Evolutionary conservation across 148 eudicot genomes (phyloP).

Genomic region (Camellia lanceoleosa): DNA sequence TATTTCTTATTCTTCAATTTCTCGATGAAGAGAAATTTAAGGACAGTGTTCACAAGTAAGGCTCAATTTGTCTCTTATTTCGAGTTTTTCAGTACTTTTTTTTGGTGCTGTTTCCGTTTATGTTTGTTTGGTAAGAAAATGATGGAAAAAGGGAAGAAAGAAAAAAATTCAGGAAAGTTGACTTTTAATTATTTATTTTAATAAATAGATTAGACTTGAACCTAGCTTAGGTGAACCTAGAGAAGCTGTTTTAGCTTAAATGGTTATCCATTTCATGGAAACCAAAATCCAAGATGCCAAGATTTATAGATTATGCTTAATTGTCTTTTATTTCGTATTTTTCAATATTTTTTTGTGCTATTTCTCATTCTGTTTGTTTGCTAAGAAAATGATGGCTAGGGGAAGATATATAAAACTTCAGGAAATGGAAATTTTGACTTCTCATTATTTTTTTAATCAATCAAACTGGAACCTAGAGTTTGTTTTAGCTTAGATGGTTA

Average conservation of each 20-base stretch:
- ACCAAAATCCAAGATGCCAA: too few relatives aligned
- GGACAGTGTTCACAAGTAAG: conserved; percentile 77
- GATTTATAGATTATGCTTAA: too few relatives aligned
- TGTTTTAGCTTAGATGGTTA: background rate
- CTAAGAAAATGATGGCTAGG: background rate
- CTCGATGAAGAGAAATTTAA: conserved; percentile 91
- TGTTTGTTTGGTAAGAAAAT: conserved; percentile 2
- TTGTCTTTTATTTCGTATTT: too few relatives aligned
- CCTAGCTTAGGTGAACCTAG: background rate
- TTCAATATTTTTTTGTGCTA: background rate
- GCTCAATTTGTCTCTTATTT: background rate
- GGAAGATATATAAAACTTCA: background rate
- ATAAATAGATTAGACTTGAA: background rate
- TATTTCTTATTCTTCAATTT: conserved; percentile 85
- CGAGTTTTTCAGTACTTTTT: background rate
- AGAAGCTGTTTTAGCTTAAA: background rate
- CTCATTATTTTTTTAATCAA: background rate
- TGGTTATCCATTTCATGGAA: background rate
- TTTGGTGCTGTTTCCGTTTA: background rate
- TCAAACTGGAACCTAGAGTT: background rate
- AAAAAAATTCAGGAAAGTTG: background rate
- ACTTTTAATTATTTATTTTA: background rate
- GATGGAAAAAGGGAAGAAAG: background rate
- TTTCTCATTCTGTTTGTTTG: background rate
- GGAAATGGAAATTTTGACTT: background rate